phyloP scores from a whole-genome alignment of 2,329 filamentous ascomycete species.

The Aspergillus uvarum region DNA sequence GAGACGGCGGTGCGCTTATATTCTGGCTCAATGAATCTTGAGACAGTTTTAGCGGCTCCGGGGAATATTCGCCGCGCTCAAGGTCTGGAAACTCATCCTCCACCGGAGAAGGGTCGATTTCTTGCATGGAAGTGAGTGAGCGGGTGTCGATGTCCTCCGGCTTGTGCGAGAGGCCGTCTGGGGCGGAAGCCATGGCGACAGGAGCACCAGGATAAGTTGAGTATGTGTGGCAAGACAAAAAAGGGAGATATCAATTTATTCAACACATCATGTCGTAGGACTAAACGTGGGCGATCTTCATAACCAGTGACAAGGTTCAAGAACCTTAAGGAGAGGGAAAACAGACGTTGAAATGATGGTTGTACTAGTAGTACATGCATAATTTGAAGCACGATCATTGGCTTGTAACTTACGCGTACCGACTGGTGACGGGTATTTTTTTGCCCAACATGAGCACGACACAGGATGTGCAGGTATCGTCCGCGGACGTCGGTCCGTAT shows the following conservation, averaged over 20 bases:
- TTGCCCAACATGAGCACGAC: too few species aligned
- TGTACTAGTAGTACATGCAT: neutral
- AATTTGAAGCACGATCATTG: neutral
- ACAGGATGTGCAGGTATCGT: too few species aligned
- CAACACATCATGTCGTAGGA: neutral
- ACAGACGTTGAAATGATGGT: neutral
- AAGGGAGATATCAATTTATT: neutral
- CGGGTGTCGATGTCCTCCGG: constrained; percentile 34
- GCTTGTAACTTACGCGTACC: neutral
- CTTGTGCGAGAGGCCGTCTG: constrained; percentile 18
- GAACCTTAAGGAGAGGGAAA: neutral
- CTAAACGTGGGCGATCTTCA: neutral
- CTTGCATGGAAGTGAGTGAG: constrained; percentile 65
- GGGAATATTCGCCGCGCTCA: constrained; percentile 53
- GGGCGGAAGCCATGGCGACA: constrained; percentile 18
- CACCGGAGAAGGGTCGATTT: constrained; percentile 81
- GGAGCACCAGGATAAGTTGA: neutral
- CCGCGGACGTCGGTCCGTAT: too few species aligned
- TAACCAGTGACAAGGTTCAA: neutral
- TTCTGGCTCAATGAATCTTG: constrained; percentile 10
- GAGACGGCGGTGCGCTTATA: constrained; percentile 14
- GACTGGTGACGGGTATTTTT: neutral
- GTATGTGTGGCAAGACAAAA: neutral
- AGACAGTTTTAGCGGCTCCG: constrained; percentile 20
- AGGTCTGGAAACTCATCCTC: constrained; percentile 52